Evolutionary conservation across 2,329 filamentous ascomycete genomes (phyloP), one percentile per base, ranked within the genome.

Genomic region (Aspergillus japonicus): DNA sequence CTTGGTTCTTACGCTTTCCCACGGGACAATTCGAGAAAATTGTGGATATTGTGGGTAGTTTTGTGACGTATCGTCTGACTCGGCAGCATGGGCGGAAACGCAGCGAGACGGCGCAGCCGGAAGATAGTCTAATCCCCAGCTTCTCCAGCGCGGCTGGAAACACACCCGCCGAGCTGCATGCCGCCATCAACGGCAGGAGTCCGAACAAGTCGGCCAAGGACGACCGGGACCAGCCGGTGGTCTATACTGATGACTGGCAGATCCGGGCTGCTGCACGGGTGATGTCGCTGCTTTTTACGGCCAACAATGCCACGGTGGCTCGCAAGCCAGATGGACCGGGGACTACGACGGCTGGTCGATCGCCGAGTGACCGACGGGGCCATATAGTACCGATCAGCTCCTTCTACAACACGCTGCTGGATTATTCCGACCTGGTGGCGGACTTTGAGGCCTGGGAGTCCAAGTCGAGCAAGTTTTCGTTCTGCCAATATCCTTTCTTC

Each of bases 401-500:
- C 67, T 97, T 96, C 71, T 97, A 96, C 75, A 92, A 91, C 69
- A 90, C 90, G 1, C 78, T 96, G 60, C 83, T 96, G 10, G 93
- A 97, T 71, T 92, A 91, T 68, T 86, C 88, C n/a, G 91, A 96
- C 70, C 81, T 96, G 6, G 85, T 95, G 50, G 85, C 85, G 0
- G 93, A 97, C 72, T 96, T 96, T 69, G 91, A 96, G 69, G 83
- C 86, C 10, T 97, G 93, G 93, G 92, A 96, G 71, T 83, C 85
- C 4, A 88, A 85, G 64, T 83, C 84, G 54, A 83, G 83, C 21
- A 91, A 87, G 65, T 96, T 96, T 71, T 85, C 90, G 0, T 96
- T 97, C 71, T 96, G 92, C 71, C 91, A 96, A 71, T 96, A 96
- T 69, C 92, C 93, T 0, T 96, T 96, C 69, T 88, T 96, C 66